A percentile compares a stretch with the other conserved stretches of the same genome.
These are phyloP conservation scores for Rhinocladiella mackenziei DNA, from an alignment of 2,329 filamentous ascomycete species.

Conservation along the genomic window DNA sequence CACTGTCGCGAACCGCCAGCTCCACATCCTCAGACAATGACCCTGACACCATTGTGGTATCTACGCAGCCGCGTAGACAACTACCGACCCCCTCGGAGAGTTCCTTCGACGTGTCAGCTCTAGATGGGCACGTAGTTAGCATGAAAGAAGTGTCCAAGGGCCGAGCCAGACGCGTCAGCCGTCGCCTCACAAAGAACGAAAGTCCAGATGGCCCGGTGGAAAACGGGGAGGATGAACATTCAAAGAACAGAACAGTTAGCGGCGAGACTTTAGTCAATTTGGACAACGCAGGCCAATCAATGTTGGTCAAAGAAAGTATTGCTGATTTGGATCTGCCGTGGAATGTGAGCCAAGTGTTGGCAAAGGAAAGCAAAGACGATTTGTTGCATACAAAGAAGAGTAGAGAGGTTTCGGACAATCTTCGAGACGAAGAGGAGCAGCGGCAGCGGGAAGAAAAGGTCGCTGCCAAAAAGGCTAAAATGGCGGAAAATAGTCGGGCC, in stretches of 20 bases:
- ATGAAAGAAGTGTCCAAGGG: conserved; percentile 25
- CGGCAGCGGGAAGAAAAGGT: conserved; percentile 34
- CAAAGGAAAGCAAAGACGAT: conserved; percentile 12
- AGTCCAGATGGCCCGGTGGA: conserved; percentile 32
- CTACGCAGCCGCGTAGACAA: conserved; percentile 12
- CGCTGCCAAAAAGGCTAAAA: conserved; percentile 29
- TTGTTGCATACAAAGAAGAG: conserved; percentile 6
- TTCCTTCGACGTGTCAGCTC: conserved; percentile 31
- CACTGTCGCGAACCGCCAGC: conserved; percentile 30
- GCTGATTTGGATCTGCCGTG: conserved; percentile 39
- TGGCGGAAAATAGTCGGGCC: conserved; percentile 27
- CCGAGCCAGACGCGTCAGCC: conserved; percentile 26
- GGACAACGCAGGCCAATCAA: conserved; percentile 37
- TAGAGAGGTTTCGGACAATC: conserved; percentile 14
- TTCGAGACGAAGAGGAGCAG: conserved; percentile 30
- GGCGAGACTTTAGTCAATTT: conserved; percentile 42
- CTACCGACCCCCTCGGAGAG: conserved; percentile 33
- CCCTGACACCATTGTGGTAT: conserved; percentile 24
- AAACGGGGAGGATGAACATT: conserved; percentile 28
- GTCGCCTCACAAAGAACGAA: conserved; percentile 8
- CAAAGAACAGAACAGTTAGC: conserved; percentile 31
- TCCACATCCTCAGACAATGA: conserved; percentile 17
- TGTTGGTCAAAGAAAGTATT: conserved; percentile 40
- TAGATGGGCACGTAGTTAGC: conserved; percentile 16
- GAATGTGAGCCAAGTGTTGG: conserved; percentile 28